A percentile compares a stretch with the other conserved stretches of the same genome.
These are phyloP conservation scores for Alternaria tenuissima DNA, from an alignment of 2,329 filamentous ascomycete genomes.

Conservation along the genomic window DNA sequence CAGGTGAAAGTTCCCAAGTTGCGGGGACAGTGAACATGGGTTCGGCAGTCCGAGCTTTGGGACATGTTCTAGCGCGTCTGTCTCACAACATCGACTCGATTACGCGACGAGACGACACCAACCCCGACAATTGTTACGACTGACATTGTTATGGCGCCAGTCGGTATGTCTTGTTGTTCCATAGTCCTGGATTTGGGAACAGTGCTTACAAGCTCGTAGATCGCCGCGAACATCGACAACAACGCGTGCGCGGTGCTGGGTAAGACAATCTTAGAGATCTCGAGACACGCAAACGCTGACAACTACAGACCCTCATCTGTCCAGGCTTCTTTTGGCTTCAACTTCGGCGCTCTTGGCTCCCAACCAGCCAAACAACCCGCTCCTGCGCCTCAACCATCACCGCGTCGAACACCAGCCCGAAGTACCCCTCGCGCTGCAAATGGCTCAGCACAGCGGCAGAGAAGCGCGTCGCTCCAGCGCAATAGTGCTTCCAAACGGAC, in stretches of 20 bases:
- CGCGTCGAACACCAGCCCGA: slow-evolving; percentile 36
- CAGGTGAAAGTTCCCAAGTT: slow-evolving; percentile 16
- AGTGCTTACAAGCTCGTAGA: slow-evolving; percentile 43
- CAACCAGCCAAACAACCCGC: slow-evolving; percentile 36
- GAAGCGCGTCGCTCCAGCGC: slow-evolving; percentile 41
- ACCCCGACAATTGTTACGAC: slow-evolving; percentile 23
- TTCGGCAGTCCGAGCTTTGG: slow-evolving; percentile 16
- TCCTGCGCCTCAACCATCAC: slow-evolving; percentile 34
- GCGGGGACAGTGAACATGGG: slow-evolving; percentile 21
- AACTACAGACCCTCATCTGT: slow-evolving; percentile 55
- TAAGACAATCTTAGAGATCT: slow-evolving; percentile 48
- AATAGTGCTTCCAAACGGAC: slow-evolving; percentile 29
- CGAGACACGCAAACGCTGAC: slow-evolving; percentile 28
- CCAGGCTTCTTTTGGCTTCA: slow-evolving; percentile 61
- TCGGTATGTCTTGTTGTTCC: slow-evolving; percentile 28
- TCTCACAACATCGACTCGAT: slow-evolving; percentile 31
- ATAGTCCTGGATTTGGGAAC: background rate
- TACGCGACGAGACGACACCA: slow-evolving; percentile 24
- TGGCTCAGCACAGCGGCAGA: slow-evolving; percentile 36
- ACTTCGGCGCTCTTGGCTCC: slow-evolving; percentile 34
- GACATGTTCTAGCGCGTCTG: slow-evolving; percentile 26
- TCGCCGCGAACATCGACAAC: slow-evolving; percentile 63
- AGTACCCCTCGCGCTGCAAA: slow-evolving; percentile 28
- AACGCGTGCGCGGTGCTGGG: slow-evolving; percentile 66
- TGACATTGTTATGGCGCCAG: slow-evolving; percentile 43